Conservation (phyloP, 1,139 yeast species). For the Protomyces arabidopsidicola region DNA sequence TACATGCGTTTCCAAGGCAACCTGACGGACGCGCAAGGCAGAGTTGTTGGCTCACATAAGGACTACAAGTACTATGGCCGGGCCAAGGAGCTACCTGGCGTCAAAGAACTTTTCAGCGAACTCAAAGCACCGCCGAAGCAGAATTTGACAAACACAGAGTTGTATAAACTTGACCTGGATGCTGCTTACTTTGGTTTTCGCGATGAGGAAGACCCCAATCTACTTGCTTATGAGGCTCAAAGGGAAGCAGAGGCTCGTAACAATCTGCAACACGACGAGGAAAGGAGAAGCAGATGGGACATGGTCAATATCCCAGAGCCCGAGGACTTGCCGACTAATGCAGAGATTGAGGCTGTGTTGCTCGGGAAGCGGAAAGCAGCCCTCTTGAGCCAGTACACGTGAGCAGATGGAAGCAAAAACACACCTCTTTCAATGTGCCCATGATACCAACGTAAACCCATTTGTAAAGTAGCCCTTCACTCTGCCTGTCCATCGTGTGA, state of each 20-base stretch:
- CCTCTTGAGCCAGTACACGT: slow-evolving; percentile 17
- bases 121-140: slow-evolving; percentile 28
- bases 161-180: slow-evolving; percentile 37
- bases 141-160: slow-evolving; percentile 29
- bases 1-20: slow-evolving; percentile 40
- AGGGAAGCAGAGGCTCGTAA: slow-evolving; percentile 35
- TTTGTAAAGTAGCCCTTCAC: background rate
- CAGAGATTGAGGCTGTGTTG: slow-evolving; percentile 24
- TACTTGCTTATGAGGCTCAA: slow-evolving; percentile 38
- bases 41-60: slow-evolving; percentile 40
- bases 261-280: slow-evolving; percentile 28
- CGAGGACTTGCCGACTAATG: slow-evolving; percentile 16
- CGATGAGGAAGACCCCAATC: slow-evolving; percentile 39
- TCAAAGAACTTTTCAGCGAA: slow-evolving; percentile 49
- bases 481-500: background rate
- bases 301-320: slow-evolving; percentile 26
- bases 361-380: slow-evolving; percentile 25
- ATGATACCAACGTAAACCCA: background rate
- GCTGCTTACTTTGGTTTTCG: slow-evolving; percentile 50
- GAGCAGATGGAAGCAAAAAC: background rate
- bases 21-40: slow-evolving; percentile 36
- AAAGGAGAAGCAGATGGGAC: slow-evolving; percentile 30
- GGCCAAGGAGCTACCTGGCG: slow-evolving; percentile 77
- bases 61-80: slow-evolving; percentile 78
- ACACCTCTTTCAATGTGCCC: too few relatives aligned